These are phyloP conservation scores for Sordaria brevicollis DNA, from an alignment of 495 filamentous ascomycete species.

Conservation along the genomic window DNA sequence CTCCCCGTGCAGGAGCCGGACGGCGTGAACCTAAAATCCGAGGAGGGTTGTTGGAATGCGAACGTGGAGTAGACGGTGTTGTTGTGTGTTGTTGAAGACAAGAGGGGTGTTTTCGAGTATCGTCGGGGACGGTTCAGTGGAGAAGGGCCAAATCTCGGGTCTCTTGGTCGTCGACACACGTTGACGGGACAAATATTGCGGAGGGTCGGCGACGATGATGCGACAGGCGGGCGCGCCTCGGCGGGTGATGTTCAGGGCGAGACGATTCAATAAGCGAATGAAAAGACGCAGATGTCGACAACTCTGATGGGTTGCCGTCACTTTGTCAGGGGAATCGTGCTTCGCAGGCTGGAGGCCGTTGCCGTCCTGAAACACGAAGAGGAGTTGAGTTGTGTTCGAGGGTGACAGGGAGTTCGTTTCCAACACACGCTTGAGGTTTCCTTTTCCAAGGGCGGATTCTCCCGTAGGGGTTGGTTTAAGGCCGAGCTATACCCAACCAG, in stretches of 20 bases:
- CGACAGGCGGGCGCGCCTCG: not conserved
- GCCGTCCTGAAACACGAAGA: conserved; percentile 36
- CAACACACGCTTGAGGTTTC: not conserved
- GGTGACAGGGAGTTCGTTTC: conserved; percentile 19
- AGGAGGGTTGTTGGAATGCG: not conserved
- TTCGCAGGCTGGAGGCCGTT: conserved; percentile 21
- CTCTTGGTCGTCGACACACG: not conserved
- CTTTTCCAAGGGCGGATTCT: not conserved
- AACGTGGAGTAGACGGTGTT: not conserved
- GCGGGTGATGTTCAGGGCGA: not conserved
- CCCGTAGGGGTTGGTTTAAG: not conserved
- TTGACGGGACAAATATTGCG: not conserved
- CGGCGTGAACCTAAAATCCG: not conserved
- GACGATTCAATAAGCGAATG: not conserved
- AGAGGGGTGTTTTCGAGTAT: conserved; percentile 9
- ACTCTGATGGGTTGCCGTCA: conserved; percentile 7
- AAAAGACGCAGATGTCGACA: conserved; percentile 8
- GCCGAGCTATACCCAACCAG: not conserved
- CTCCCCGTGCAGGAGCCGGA: conserved; percentile 18
- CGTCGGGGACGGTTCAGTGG: not conserved
- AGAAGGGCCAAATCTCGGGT: not conserved
- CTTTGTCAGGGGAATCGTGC: conserved; percentile 12
- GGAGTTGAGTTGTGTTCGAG: conserved; percentile 29
- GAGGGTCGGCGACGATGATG: not conserved
- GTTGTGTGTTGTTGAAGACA: not conserved